A percentile compares a stretch with the other conserved stretches of the same genome.
Evolutionary conservation across 2,329 filamentous ascomycete species (phyloP).

Genomic region (Pseudocercospora fuligena): DNA sequence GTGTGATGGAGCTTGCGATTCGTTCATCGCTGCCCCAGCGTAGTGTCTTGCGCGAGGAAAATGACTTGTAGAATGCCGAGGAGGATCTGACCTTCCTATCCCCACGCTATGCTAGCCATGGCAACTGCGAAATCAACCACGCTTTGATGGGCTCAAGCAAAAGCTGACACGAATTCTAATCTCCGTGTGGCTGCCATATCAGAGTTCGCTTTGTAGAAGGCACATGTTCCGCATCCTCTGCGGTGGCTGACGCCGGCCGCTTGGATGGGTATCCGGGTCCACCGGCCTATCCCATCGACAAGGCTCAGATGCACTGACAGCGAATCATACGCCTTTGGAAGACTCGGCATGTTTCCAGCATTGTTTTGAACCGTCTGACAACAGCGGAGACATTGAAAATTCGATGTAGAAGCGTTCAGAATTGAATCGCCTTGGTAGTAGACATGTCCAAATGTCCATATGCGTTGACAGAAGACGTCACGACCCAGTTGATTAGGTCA

Average conservation of each 20-base stretch:
- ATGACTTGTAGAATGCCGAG: constrained; percentile 24
- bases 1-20: constrained; percentile 25
- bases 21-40: constrained; percentile 21
- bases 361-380: constrained; percentile 13
- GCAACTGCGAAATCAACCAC: constrained; percentile 19
- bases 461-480: neutral
- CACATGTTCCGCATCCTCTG: constrained; percentile 2
- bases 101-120: constrained; percentile 12
- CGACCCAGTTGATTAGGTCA: neutral
- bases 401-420: neutral
- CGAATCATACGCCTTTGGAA: constrained; percentile 13
- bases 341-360: constrained; percentile 21
- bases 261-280: constrained; percentile 12
- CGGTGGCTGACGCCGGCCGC: constrained; percentile 17
- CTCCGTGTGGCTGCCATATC: constrained; percentile 12
- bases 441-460: neutral
- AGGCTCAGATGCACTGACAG: constrained; percentile 17
- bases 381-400: constrained; percentile 3
- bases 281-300: constrained; percentile 9
- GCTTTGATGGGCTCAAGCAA: constrained; percentile 8
- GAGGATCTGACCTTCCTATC: constrained; percentile 4
- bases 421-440: neutral
- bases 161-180: constrained; percentile 13
- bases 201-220: neutral
- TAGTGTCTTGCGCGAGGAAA: constrained; percentile 17